A percentile compares a stretch with the other conserved stretches of the same genome.
Conservation (phyloP, 768 basidiomycete species). For the Boletus reticulatus region DNA sequence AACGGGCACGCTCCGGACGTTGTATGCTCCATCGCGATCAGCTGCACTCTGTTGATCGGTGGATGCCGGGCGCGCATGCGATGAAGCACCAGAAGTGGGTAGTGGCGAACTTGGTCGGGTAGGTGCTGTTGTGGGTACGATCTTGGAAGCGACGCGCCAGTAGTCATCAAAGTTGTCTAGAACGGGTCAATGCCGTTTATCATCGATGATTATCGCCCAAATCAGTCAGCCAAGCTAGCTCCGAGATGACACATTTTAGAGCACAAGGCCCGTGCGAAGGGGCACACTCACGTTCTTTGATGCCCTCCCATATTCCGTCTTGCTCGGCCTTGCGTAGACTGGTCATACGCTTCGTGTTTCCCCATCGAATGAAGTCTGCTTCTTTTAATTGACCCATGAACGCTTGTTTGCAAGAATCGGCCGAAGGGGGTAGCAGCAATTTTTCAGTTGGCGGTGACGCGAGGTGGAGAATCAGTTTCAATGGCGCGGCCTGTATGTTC, state of each 20-base stretch:
- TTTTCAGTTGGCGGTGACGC: constrained; percentile 86
- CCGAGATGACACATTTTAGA: constrained; percentile 12
- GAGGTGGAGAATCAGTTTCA: constrained; percentile 84
- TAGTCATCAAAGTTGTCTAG: constrained; percentile 95
- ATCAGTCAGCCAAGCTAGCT: constrained; percentile 23
- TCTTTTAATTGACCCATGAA: constrained; percentile 97
- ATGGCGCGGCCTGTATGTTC: constrained; percentile 46
- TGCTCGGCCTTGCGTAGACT: constrained; percentile 88
- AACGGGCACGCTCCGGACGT: constrained; percentile 83
- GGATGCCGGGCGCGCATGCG: constrained; percentile 64
- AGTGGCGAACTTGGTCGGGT: constrained; percentile 57
- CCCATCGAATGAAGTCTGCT: constrained; percentile 96
- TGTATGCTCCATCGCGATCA: constrained; percentile 84
- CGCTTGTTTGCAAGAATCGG: constrained; percentile 87
- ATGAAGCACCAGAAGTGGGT: constrained; percentile 50
- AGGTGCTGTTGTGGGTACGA: constrained; percentile 77
- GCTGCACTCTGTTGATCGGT: constrained; percentile 50
- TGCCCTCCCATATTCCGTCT: constrained; percentile 96
- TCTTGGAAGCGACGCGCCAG: constrained; percentile 91
- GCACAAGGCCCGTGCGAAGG: constrained; percentile 17
- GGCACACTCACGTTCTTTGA: constrained; percentile 80
- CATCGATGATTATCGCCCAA: constrained; percentile 13
- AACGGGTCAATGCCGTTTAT: constrained; percentile 8
- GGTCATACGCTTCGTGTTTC: constrained; percentile 92
- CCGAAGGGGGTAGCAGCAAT: constrained; percentile 72